phyloP scores from a whole-genome alignment of 1,139 yeast species.

The Yamadazyma blattariae region DNA sequence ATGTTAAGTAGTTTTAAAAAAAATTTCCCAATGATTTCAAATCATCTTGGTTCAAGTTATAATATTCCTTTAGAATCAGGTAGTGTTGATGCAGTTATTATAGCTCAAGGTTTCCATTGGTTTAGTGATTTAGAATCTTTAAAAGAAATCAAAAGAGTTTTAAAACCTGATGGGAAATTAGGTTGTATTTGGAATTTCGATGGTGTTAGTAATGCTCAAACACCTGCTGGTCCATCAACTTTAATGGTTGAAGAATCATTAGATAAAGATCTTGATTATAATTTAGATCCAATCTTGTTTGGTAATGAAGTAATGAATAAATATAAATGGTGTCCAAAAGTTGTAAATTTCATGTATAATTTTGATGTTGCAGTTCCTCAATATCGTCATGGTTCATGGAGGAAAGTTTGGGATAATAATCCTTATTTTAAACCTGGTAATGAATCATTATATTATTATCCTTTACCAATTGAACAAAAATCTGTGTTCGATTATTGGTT shows the following conservation, averaged over 20 bases:
- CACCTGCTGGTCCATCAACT: constrained; percentile 5
- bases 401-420: constrained; percentile 28
- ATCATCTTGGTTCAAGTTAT: constrained; percentile 45
- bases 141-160: constrained; percentile 49
- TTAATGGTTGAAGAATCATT: constrained; percentile 13
- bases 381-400: constrained; percentile 54
- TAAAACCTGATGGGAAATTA: constrained; percentile 46
- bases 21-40: constrained; percentile 47
- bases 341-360: constrained; percentile 23
- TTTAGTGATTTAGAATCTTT: constrained; percentile 52
- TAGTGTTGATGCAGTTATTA: constrained; percentile 50
- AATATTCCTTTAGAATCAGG: constrained; percentile 44
- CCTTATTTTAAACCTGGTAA: constrained; percentile 23
- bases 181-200: constrained; percentile 68
- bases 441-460: constrained; percentile 31
- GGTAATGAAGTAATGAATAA: constrained; percentile 10
- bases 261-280: not conserved
- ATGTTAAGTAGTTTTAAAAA: constrained; percentile 49
- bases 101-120: constrained; percentile 73
- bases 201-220: constrained; percentile 21
- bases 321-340: constrained; percentile 24
- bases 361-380: constrained; percentile 52
- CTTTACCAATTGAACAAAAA: constrained; percentile 26
- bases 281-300: constrained; percentile 7
- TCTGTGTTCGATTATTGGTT: constrained; percentile 53